Evolutionary conservation across 139 green algal genomes (phyloP), one percentile per base, ranked within the genome.

Genomic region (Closterium sp.): DNA sequence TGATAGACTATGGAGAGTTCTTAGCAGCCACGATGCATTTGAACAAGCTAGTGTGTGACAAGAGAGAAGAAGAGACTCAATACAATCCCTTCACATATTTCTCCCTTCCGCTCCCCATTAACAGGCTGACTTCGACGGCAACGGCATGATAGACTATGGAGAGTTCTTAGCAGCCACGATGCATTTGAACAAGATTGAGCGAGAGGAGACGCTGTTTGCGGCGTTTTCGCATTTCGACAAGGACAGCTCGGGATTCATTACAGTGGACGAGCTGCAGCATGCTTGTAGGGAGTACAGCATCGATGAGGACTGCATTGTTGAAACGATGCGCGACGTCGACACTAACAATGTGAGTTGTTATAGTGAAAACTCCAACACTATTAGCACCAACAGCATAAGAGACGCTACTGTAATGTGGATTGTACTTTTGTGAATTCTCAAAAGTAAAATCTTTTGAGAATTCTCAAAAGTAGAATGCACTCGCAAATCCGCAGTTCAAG

Each of bases 1-100:
- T 50, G 34, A 98, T 99, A 85, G 97, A 99, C 92, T 99, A 99
- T 92, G 97, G 98, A 92, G 95, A 95, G 92, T 97, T 97, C 89
- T 92, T 97, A 31, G 96, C 96, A 9, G 96, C 96, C 1, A 97
- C 96, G 29, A 86, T 97, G 87, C 70, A 92, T 21, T 2, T 93
- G 30, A 88, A 92, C 45, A 95, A 95, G 86, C 34, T 96, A 13
- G 86, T 94, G 31, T 45, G 86, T 0, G 70, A 91, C 1, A 86
- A 95, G 31, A 93, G 6, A 13, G 6, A 6, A 31, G 1, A 28
- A 9, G 27, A 4, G 1, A n/a, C 2, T 87, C n/a, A 0, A 31
- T 87, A 0, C 2, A 87, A 31, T 4, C n/a, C n/a, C 1, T 87
- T 13, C 1, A 10, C n/a, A 31, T 9, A 42, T 42, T 42, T 42